Percentiles rank a stretch among this genome's conserved stretches.
Evolutionary conservation across 1,139 yeast species (phyloP).

Genomic region (Saccharomycopsis hybrid): DNA sequence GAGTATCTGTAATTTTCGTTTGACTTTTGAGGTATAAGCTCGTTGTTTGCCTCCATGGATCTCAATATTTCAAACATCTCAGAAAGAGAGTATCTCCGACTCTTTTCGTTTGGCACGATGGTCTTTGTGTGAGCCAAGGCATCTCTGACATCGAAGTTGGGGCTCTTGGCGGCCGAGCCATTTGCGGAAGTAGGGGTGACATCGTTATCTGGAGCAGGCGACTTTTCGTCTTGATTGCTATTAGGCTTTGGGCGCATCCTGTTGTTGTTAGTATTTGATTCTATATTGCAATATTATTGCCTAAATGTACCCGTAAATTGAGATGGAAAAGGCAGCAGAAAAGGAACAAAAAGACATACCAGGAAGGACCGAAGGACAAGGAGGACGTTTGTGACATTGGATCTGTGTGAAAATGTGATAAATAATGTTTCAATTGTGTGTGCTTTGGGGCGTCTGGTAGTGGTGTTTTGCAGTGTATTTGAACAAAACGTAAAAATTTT

Average conservation of each 20-base stretch:
- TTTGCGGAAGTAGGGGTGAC: not conserved
- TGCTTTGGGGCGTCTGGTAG: not conserved
- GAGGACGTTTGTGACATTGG: constrained; percentile 27
- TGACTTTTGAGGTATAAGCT: constrained; percentile 5
- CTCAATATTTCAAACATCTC: constrained; percentile 18
- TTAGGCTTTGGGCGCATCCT: constrained; percentile 33
- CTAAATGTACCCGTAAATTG: too few species aligned
- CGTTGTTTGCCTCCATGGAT: constrained; percentile 4
- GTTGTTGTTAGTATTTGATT: constrained; percentile 22
- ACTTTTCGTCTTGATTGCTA: constrained; percentile 1
- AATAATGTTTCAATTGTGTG: too few species aligned
- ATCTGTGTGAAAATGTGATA: too few species aligned
- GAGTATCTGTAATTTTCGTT: constrained; percentile 8
- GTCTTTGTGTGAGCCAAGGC: constrained; percentile 16
- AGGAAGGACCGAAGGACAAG: constrained; percentile 36
- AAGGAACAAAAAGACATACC: constrained; percentile 35
- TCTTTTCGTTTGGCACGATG: constrained; percentile 14
- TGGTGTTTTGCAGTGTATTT: not conserved
- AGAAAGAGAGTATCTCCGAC: constrained; percentile 9
- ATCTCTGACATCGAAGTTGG: constrained; percentile 20
- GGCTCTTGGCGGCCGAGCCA: too few species aligned
- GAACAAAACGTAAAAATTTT: not conserved
- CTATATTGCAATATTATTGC: too few species aligned
- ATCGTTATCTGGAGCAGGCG: constrained; percentile 10
- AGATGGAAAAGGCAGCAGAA: too few species aligned